phyloP scores from a whole-genome alignment of 2,329 filamentous ascomycete species.

The Nothopassalora personata region DNA sequence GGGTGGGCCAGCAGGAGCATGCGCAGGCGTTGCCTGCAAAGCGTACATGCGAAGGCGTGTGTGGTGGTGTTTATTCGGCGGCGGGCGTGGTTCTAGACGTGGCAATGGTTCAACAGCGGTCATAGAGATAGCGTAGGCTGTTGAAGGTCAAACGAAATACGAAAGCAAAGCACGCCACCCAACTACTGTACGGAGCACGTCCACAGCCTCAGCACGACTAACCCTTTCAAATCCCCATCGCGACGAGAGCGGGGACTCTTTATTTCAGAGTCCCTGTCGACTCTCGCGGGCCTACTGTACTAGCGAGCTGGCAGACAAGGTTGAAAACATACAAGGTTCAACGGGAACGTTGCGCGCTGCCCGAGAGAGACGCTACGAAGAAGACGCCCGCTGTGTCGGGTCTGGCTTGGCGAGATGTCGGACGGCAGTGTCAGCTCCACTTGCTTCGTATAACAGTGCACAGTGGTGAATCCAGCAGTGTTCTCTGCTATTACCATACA shows the following conservation, averaged over 20 bases:
- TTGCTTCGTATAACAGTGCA: background rate
- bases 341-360: conserved; percentile 3
- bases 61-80: background rate
- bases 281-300: background rate
- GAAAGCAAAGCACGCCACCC: conserved; percentile 19
- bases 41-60: conserved; percentile 16
- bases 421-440: conserved; percentile 7
- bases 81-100: background rate
- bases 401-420: background rate
- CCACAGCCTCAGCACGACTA: conserved; percentile 5
- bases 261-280: background rate
- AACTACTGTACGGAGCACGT: background rate
- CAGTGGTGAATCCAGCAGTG: background rate
- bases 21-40: conserved; percentile 15
- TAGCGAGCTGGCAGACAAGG: background rate
- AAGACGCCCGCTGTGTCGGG: background rate
- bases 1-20: conserved; percentile 4
- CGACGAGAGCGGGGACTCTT: conserved; percentile 3
- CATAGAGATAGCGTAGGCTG: conserved; percentile 1
- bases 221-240: background rate
- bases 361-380: background rate
- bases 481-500: background rate
- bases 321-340: conserved; percentile 1
- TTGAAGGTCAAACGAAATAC: conserved; percentile 1
- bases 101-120: conserved; percentile 1